Conservation (phyloP, 2,329 filamentous ascomycete genomes). For the Fusarium sp. region DNA sequence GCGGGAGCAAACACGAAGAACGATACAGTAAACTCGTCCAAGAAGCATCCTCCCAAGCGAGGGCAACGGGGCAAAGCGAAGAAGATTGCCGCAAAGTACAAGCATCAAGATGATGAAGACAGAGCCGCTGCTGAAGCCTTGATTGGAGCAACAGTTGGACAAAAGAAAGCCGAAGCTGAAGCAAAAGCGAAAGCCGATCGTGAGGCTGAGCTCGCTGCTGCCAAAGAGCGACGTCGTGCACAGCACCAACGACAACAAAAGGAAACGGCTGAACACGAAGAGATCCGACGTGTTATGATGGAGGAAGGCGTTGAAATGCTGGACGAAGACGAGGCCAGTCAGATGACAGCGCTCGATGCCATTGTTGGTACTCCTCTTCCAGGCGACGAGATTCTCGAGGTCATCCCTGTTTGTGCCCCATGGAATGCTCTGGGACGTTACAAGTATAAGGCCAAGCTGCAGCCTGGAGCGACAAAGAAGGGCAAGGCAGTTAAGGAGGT, state of each 20-base stretch:
- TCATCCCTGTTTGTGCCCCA: slow-evolving; percentile 72
- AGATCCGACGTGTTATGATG: slow-evolving; percentile 69
- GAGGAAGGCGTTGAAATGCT: slow-evolving; percentile 68
- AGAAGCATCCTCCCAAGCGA: slow-evolving; percentile 66
- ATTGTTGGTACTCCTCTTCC: slow-evolving; percentile 82
- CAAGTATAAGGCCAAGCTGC: slow-evolving; percentile 96
- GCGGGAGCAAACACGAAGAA: slow-evolving; percentile 21
- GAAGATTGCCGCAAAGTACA: slow-evolving; percentile 90
- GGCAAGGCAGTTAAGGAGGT: slow-evolving; percentile 95
- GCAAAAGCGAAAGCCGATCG: slow-evolving; percentile 77
- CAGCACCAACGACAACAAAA: slow-evolving; percentile 84
- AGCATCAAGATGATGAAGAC: slow-evolving; percentile 94
- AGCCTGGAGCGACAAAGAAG: slow-evolving; percentile 90
- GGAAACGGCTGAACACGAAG: slow-evolving; percentile 81
- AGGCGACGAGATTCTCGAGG: slow-evolving; percentile 84
- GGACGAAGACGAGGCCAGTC: slow-evolving; percentile 69
- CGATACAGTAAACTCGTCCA: slow-evolving; percentile 42
- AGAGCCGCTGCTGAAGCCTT: slow-evolving; percentile 83
- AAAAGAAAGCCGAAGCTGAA: slow-evolving; percentile 75
- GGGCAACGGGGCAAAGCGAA: slow-evolving; percentile 87
- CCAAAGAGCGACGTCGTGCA: slow-evolving; percentile 78
- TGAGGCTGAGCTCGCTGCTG: slow-evolving; percentile 71
- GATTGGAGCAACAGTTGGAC: slow-evolving; percentile 79
- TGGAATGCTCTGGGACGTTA: slow-evolving; percentile 73
- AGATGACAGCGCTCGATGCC: slow-evolving; percentile 69